Evolutionary conservation across 2,329 filamentous ascomycete genomes (phyloP).

Genomic region (Remersonia thermophila): DNA sequence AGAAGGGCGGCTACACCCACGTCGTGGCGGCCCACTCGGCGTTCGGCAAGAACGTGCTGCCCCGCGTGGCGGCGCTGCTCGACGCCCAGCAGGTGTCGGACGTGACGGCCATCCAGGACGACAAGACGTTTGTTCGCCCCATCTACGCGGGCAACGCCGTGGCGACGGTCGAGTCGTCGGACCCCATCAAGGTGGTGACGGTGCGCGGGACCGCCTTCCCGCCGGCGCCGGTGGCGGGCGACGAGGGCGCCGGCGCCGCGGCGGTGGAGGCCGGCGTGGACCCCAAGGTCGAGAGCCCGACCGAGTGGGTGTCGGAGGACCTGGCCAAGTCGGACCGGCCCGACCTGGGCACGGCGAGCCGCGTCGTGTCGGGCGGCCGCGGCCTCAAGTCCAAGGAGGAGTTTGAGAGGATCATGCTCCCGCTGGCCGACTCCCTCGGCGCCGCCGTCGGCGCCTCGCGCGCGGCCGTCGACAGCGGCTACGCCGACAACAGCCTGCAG

Average conservation of each 20-base stretch:
- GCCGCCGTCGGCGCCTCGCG: constrained; percentile 93
- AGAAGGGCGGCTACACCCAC: constrained; percentile 88
- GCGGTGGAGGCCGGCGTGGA: constrained; percentile 71
- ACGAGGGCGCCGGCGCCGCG: constrained; percentile 55
- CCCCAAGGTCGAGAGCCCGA: constrained; percentile 58
- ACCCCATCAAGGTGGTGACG: constrained; percentile 78
- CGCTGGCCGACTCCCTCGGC: constrained; percentile 80
- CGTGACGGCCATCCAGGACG: constrained; percentile 72
- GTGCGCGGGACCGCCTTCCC: constrained; percentile 89
- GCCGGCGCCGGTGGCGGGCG: constrained; percentile 48
- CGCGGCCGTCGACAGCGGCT: constrained; percentile 91
- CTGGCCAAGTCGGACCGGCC: constrained; percentile 88
- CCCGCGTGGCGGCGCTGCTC: constrained; percentile 78
- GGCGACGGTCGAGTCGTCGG: constrained; percentile 82
- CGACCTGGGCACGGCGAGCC: constrained; percentile 77
- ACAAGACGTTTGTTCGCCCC: constrained; percentile 89
- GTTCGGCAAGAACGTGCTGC: constrained; percentile 91
- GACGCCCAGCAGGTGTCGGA: constrained; percentile 92
- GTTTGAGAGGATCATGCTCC: constrained; percentile 85
- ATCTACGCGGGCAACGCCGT: constrained; percentile 98
- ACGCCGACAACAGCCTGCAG: constrained; percentile 95
- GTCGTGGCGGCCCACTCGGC: constrained; percentile 83
- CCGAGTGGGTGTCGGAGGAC: constrained; percentile 90
- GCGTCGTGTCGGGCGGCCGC: constrained; percentile 85
- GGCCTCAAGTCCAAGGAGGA: constrained; percentile 97